A percentile compares a stretch with the other conserved stretches of the same genome.
Evolutionary conservation across 129 eudicot species (phyloP).

Genomic region (carrot (Daucus carota)): DNA sequence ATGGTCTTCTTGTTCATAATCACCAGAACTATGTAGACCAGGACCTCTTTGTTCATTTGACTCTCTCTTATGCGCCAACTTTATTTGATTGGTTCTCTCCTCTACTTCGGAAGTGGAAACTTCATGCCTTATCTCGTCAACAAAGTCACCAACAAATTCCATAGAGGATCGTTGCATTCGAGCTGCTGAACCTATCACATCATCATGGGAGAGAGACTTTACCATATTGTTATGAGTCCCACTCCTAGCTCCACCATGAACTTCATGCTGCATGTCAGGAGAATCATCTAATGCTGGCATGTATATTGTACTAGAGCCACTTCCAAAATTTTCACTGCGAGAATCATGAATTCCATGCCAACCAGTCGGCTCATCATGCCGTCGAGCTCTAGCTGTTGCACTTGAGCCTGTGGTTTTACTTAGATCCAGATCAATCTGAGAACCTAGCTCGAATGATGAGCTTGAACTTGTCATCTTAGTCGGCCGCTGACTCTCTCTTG

Average conservation of each 20-base stretch:
- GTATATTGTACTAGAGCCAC: slow-evolving; percentile 16
- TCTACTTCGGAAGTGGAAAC: slow-evolving; percentile 40
- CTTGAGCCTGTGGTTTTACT: slow-evolving; percentile 15
- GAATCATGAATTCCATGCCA: slow-evolving; percentile 13
- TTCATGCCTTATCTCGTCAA: slow-evolving; percentile 50
- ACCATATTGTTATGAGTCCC: slow-evolving; percentile 19
- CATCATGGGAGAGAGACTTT: slow-evolving; percentile 26
- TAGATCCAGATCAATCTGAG: slow-evolving; percentile 24
- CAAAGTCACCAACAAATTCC: slow-evolving; percentile 54
- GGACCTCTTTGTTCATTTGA: slow-evolving; percentile 19
- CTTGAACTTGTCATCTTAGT: slow-evolving; percentile 17
- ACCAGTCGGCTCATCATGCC: slow-evolving; percentile 14
- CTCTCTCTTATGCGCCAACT: slow-evolving; percentile 24
- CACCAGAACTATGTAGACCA: slow-evolving; percentile 26
- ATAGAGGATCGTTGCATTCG: slow-evolving; percentile 52
- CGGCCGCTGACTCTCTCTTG: background rate
- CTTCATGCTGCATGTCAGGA: background rate
- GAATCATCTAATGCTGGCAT: slow-evolving; percentile 11
- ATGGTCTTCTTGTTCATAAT: slow-evolving; percentile 19
- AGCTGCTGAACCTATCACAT: slow-evolving; percentile 55
- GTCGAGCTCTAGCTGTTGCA: slow-evolving; percentile 14
- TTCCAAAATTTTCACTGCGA: slow-evolving; percentile 17
- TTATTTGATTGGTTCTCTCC: slow-evolving; percentile 23
- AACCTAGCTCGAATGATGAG: slow-evolving; percentile 28
- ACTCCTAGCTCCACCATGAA: slow-evolving; percentile 14